Base-by-base conservation (phyloP, 164 flowering plant species). In the Taxillus chinensis region DNA sequence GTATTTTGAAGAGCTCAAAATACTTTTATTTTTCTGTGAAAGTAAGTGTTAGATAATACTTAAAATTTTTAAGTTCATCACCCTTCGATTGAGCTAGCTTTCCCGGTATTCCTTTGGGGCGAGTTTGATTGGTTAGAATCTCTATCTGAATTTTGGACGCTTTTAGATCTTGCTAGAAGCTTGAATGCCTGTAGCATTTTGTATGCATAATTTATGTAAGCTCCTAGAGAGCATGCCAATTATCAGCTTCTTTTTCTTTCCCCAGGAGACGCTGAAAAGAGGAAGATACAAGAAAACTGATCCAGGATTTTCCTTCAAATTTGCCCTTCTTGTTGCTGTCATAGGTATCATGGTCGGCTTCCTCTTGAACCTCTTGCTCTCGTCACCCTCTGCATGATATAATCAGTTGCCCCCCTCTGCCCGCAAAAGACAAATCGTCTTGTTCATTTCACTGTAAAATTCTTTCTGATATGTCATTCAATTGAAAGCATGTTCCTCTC, bases 331-430 rank as follows among this genome's bases (percentile, higher is more conserved):
- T 27, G 92, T 80, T 52, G 96, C 79, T 58, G 70, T 86, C 54
- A 78, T 83, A 39, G 92, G 96, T 37, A 67, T 86, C 57, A 65
- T 85, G 76, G 69, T 78, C 49, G 96, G 96, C 40, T 75, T 84
- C 61, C 64, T 89, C 69, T 66, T 86, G 68, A 89, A 78, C 66
- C 78, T 88, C 58, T 63, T 67, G 39, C 67, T 83, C 43, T 73
- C 86, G 60, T 75, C 73, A 39, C 83, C 95, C 1, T 51, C 90
- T 38, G 27, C 76, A 14, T 71, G 78, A 58, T 80, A 67, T 66
- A 41, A 45, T 39, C 10, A 43, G 46, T 6, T 40, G 14, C 46
- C 16, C 41, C 55, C 41, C 39, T 11, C 10, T 15, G 56, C 13
- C 39, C 12, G 27, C 15, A 40, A 45, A 43, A 63, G 39, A 41